These are phyloP conservation scores for Dillenia turbinata DNA, from an alignment of 164 flowering plant genomes.

Conservation along the genomic window DNA sequence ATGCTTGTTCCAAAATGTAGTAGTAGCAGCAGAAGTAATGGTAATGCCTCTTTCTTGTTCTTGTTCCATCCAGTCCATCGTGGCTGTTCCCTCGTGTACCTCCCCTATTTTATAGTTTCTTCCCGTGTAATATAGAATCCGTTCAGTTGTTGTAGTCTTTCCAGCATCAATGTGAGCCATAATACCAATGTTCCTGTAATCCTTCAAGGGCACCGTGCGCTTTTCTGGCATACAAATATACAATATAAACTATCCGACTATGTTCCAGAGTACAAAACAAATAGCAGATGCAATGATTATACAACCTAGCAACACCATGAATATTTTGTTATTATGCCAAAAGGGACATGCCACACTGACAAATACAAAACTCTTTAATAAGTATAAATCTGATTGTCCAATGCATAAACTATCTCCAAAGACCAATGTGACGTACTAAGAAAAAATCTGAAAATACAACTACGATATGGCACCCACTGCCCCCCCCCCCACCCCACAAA, in stretches of 20 bases:
- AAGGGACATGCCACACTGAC: neutral
- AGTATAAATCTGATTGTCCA: neutral
- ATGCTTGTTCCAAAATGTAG: constrained; percentile 84
- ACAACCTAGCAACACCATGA: neutral
- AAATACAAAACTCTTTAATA: neutral
- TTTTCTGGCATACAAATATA: constrained; percentile 38
- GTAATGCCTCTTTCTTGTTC: constrained; percentile 98
- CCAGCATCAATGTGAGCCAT: constrained; percentile 99
- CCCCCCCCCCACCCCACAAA: no score
- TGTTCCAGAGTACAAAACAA: neutral
- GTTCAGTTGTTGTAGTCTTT: constrained; percentile 93
- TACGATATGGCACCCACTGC: no score
- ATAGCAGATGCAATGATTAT: no score
- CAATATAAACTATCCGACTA: neutral
- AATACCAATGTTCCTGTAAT: constrained; percentile 94
- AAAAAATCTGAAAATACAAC: no score
- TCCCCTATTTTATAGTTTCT: constrained; percentile 95
- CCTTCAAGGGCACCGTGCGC: constrained; percentile 61
- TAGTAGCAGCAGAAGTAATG: constrained; percentile 95
- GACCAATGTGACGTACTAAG: no score
- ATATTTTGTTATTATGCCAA: neutral
- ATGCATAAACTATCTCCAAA: no score
- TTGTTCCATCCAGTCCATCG: constrained; percentile 99
- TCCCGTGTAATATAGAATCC: constrained; percentile 86
- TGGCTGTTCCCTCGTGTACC: constrained; percentile 96